phyloP scores from a whole-genome alignment of 257 asterid genomes.

The Nicotiana attenuata region DNA sequence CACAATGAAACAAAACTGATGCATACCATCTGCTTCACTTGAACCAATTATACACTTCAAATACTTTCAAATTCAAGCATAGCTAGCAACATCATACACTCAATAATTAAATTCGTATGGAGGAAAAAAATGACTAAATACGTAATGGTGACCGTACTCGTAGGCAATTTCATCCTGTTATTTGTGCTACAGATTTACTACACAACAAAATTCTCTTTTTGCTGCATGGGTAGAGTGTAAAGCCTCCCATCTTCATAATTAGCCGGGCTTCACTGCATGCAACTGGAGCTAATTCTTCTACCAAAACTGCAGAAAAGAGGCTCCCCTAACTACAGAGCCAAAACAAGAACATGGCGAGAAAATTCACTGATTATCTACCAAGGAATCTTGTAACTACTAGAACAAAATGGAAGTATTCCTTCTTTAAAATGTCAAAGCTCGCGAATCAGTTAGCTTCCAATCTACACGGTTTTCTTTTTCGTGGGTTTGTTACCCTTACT shows the following conservation, averaged over 20 bases:
- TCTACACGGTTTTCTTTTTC: background rate
- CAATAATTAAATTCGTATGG: background rate
- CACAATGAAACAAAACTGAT: background rate
- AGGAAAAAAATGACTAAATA: too few relatives aligned
- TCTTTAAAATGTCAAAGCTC: background rate
- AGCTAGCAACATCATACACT: background rate
- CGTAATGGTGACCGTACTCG: too few relatives aligned
- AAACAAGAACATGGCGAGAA: background rate
- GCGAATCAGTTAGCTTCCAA: background rate
- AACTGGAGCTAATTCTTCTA: background rate
- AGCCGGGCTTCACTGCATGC: background rate
- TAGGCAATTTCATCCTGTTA: background rate
- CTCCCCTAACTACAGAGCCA: background rate
- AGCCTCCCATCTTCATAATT: background rate
- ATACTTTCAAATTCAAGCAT: background rate
- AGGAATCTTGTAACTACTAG: background rate
- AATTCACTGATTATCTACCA: background rate
- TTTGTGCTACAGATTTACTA: background rate
- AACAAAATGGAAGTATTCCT: background rate
- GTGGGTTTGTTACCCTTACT: slow-evolving; percentile 12
- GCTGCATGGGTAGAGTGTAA: background rate
- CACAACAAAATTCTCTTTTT: background rate
- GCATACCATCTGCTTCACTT: background rate
- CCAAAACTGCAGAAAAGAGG: background rate
- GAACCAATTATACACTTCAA: background rate